Base-by-base conservation (phyloP, 257 asterid genomes). In the Vinca minor region DNA sequence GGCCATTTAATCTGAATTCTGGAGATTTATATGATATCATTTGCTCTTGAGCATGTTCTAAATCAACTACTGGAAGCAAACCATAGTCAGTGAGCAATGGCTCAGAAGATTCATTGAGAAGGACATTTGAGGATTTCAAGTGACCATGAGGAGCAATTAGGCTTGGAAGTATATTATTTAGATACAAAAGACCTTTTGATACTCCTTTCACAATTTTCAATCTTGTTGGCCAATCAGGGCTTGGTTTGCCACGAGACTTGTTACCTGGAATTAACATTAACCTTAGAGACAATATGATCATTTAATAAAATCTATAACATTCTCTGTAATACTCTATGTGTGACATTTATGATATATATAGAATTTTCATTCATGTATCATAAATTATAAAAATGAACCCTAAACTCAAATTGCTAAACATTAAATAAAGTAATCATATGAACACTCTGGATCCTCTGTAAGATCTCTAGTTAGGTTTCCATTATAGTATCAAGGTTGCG, bases 61-160 rank as follows among this genome's bases (percentile, higher is more conserved):
- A 79, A 46, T 89, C 89, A 17, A 85, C 94, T 1, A 93, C 77
- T 4, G 99, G 97, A 34, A 87, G 77, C n/a, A 93, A 71, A 0
- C 83, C 94, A 54, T 93, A 87, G 82, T 93, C 97, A 8, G 79
- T 70, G 55, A 93, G 92, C 57, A 88, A 47, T 17, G 99, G 87
- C 21, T 72, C 77, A 45, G 29, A 75, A 44, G 76, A 17, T 17
- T 67, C 63, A 31, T 80, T 81, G 15, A 93, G 92, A 49, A 93
- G 84, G 3, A 93, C 95, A 73, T 93, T 93, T 23, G 99, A 85
- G 21, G 99, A 83, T 53, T 93, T 93, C 0, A 93, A 83, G 71
- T 93, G 99, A 26, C 96, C 99, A 38, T 89, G 96, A 17, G 98
- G 95, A 5, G 91, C 84, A 21, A 82, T 80, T 7, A 93, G 65